Conservation (phyloP, 2,329 filamentous ascomycete species). For the Aspergillus bombycis region DNA sequence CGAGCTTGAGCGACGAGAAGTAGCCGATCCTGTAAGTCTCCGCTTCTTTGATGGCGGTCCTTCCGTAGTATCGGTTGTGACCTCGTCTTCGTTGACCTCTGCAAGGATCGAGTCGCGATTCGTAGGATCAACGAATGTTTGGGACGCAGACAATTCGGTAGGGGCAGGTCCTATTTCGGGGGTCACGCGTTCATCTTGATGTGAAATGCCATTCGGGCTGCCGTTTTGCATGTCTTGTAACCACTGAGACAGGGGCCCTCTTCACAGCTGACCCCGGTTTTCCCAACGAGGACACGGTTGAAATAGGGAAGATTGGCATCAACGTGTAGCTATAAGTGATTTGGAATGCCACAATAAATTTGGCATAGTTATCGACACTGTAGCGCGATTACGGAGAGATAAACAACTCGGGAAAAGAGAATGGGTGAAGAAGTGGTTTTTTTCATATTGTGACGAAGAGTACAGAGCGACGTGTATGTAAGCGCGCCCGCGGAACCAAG, state of each 20-base stretch:
- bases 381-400: constrained; percentile 43
- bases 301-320: constrained; percentile 42
- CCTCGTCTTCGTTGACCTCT: constrained; percentile 35
- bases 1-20: constrained; percentile 42
- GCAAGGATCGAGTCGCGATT: constrained; percentile 29
- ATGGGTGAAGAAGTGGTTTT: constrained; percentile 47
- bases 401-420: constrained; percentile 33
- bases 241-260: constrained; percentile 46
- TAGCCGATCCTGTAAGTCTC: constrained; percentile 42
- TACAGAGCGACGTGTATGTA: constrained; percentile 33
- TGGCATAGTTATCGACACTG: constrained; percentile 49
- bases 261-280: constrained; percentile 48
- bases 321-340: constrained; percentile 40
- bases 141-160: constrained; percentile 25
- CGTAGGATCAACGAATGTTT: constrained; percentile 26
- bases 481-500: constrained; percentile 28
- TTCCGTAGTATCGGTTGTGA: constrained; percentile 33
- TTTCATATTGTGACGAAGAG: constrained; percentile 39
- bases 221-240: constrained; percentile 53
- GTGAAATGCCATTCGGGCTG: constrained; percentile 43
- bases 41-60: constrained; percentile 50
- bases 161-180: constrained; percentile 29
- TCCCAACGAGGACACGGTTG: constrained; percentile 46
- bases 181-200: constrained; percentile 44
- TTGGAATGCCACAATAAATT: constrained; percentile 41